Evolutionary conservation across 768 basidiomycete species (phyloP).

Genomic region (Panaeolus papilionaceus): DNA sequence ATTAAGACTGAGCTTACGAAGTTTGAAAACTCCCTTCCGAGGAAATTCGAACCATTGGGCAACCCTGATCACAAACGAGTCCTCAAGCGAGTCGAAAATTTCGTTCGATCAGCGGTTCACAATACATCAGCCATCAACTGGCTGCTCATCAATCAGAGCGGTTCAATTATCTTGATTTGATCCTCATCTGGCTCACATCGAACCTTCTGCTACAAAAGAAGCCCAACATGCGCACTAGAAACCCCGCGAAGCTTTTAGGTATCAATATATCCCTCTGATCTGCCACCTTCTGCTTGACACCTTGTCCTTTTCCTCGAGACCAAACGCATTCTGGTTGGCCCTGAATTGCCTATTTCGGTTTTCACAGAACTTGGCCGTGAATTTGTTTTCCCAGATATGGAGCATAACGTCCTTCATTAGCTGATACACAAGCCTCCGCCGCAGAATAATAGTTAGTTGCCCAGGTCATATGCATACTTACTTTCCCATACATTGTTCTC

Average conservation of each 20-base stretch:
- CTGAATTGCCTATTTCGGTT: constrained; percentile 1
- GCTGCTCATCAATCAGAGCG: neutral
- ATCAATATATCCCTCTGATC: constrained; percentile 4
- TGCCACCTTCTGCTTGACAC: constrained; percentile 4
- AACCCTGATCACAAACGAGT: no score
- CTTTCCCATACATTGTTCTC: neutral
- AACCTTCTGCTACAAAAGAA: neutral
- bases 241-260: constrained; percentile 9
- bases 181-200: constrained; percentile 5
- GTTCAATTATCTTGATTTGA: neutral
- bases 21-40: no score
- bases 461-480: neutral
- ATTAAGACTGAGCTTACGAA: no score
- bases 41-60: no score
- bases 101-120: no score
- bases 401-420: neutral
- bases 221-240: constrained; percentile 1
- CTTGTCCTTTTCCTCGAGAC: neutral
- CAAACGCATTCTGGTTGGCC: neutral
- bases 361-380: neutral
- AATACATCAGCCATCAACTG: no score
- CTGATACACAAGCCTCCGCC: neutral
- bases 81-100: no score
- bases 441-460: neutral
- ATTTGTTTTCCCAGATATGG: neutral